phyloP scores from a whole-genome alignment of 768 basidiomycete species.

The Pholiota molesta region DNA sequence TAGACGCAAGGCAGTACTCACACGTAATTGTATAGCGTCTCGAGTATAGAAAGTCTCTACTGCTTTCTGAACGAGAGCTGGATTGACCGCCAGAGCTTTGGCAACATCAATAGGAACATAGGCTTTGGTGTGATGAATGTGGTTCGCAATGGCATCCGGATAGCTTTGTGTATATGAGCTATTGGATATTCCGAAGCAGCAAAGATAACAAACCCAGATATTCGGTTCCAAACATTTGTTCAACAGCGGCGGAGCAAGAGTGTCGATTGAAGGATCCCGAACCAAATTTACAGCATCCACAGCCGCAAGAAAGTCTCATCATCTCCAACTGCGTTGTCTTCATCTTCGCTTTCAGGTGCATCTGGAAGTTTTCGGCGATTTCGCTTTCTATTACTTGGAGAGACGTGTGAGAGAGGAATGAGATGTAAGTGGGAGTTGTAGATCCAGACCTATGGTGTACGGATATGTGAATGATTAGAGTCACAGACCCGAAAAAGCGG shows the following conservation, averaged over 20 bases:
- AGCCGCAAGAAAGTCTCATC: slow-evolving; percentile 55
- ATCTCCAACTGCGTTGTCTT: slow-evolving; percentile 42
- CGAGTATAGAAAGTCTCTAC: slow-evolving; percentile 95
- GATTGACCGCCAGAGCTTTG: slow-evolving; percentile 63
- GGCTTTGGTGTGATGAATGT: slow-evolving; percentile 77
- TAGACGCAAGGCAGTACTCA: slow-evolving; percentile 39
- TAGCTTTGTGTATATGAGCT: slow-evolving; percentile 51
- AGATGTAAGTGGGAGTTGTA: slow-evolving; percentile 82
- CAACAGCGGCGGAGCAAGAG: slow-evolving; percentile 63
- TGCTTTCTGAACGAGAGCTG: slow-evolving; percentile 80
- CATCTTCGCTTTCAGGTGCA: slow-evolving; percentile 51
- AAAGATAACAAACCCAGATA: slow-evolving; percentile 53
- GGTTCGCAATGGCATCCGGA: slow-evolving; percentile 63
- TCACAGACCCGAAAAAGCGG: slow-evolving; percentile 34
- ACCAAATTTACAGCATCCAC: slow-evolving; percentile 69
- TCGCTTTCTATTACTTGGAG: slow-evolving; percentile 61
- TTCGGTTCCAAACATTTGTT: slow-evolving; percentile 72
- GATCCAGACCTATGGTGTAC: slow-evolving; percentile 82
- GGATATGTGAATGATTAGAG: slow-evolving; percentile 30
- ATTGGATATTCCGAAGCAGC: not conserved
- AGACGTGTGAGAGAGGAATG: slow-evolving; percentile 77
- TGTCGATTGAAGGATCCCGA: slow-evolving; percentile 53
- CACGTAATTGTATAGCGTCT: slow-evolving; percentile 87
- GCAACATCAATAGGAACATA: slow-evolving; percentile 84
- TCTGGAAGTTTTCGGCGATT: slow-evolving; percentile 48